These are phyloP conservation scores for Teunomyces kruisii DNA, from an alignment of 805 yeast genomes.

Conservation along the genomic window DNA sequence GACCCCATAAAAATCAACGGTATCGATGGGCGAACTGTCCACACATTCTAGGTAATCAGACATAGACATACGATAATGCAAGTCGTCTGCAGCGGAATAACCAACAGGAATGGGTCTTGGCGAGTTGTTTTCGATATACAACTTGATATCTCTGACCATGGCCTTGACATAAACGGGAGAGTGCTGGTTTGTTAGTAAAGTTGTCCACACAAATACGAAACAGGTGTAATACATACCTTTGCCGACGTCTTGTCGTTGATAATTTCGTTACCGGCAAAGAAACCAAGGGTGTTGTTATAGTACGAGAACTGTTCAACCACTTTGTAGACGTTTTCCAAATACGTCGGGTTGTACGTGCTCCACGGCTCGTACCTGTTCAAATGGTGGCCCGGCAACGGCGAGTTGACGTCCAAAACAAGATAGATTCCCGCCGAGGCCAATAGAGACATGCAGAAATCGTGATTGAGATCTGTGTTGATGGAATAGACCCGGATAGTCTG, in stretches of 20 bases:
- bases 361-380: slow-evolving; percentile 92
- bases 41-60: slow-evolving; percentile 81
- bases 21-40: slow-evolving; percentile 47
- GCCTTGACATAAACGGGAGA: slow-evolving; percentile 82
- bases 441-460: slow-evolving; percentile 88
- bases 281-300: slow-evolving; percentile 87
- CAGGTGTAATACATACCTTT: slow-evolving; percentile 19
- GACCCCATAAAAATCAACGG: slow-evolving; percentile 80
- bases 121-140: slow-evolving; percentile 57
- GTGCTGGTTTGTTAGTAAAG: slow-evolving; percentile 7
- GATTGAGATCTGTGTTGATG: slow-evolving; percentile 76
- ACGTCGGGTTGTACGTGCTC: slow-evolving; percentile 73
- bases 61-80: slow-evolving; percentile 69
- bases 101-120: slow-evolving; percentile 83
- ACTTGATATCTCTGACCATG: slow-evolving; percentile 76
- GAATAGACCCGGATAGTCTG: slow-evolving; percentile 83
- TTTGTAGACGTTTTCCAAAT: slow-evolving; percentile 72
- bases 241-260: slow-evolving; percentile 79
- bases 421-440: slow-evolving; percentile 93
- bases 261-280: slow-evolving; percentile 90
- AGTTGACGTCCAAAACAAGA: slow-evolving; percentile 84
- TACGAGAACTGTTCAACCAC: slow-evolving; percentile 78
- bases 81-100: slow-evolving; percentile 94
- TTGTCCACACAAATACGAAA: slow-evolving; percentile 11
- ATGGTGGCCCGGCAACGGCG: slow-evolving; percentile 77